phyloP scores from a whole-genome alignment of 805 yeast genomes.

The Wickerhamiella spandovensis region DNA sequence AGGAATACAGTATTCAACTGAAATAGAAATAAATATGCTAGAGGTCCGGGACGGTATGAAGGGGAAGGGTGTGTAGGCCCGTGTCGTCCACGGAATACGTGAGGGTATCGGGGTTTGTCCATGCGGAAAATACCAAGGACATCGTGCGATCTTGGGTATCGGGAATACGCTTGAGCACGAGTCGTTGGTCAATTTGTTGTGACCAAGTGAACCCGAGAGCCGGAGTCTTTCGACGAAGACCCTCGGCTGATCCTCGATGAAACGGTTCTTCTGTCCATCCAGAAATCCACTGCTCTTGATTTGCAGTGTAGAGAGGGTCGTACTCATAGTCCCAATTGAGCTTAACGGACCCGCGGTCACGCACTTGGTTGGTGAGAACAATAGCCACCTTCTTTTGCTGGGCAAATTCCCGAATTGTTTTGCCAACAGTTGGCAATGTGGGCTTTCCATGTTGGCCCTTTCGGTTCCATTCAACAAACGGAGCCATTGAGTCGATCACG shows the following conservation, averaged over 20 bases:
- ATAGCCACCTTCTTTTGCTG: conserved; percentile 39
- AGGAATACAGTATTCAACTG: too few species aligned
- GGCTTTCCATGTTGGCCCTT: not conserved
- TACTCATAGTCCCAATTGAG: conserved; percentile 20
- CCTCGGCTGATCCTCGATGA: not conserved
- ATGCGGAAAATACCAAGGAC: conserved; percentile 30
- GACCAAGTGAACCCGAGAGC: conserved; percentile 46
- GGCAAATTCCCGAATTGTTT: conserved; percentile 38
- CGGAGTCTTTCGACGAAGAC: conserved; percentile 31
- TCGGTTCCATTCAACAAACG: conserved; percentile 19
- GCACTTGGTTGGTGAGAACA: conserved; percentile 67
- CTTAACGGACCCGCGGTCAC: conserved; percentile 32
- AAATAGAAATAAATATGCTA: too few species aligned
- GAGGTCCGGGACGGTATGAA: too few species aligned
- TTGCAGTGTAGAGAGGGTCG: conserved; percentile 36
- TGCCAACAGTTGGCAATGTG: not conserved
- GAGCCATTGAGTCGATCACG: conserved; percentile 62
- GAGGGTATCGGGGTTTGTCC: not conserved
- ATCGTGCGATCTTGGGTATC: conserved; percentile 21
- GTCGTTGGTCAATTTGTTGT: conserved; percentile 36
- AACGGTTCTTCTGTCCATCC: conserved; percentile 50
- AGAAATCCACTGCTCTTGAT: conserved; percentile 56
- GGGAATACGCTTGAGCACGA: conserved; percentile 21
- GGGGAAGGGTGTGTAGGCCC: not conserved
- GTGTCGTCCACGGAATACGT: not conserved